Base-by-base conservation (phyloP, 2,329 filamentous ascomycete genomes). In the Penicillium sp. region DNA sequence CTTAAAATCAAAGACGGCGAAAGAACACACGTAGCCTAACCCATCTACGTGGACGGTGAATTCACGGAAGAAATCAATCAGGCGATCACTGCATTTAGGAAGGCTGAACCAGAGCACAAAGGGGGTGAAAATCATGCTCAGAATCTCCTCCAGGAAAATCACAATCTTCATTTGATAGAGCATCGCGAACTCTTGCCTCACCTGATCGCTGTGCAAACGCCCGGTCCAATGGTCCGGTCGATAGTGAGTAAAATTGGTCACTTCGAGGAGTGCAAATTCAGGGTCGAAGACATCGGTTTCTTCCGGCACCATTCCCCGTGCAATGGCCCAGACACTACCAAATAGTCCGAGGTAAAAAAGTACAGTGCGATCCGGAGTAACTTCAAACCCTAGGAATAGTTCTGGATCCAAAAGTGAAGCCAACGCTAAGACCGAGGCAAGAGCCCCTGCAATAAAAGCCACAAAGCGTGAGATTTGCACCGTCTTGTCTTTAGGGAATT, bases 31-130 rank as follows among this genome's bases (percentile, higher is more conserved):
- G 63, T 97, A 93, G 21, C 94, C 94, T 35, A 99, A 82, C 0
- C 94, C 94, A 67, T 99, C 94, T 16, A 99, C 93, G 64, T 99
- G 92, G 21, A 99, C 86, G 0, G 94, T 97, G 64, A 97, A 97
- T 69, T 99, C 94, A 40, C 94, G 87, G 78, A 99, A 97, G 74
- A 99, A 99, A 74, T 99, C 94, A 58, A 97, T 87, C 61, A 99
- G 88, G 58, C 92, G 90, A 63, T 97, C 93, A 69, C 89, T 93
- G 71, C 90, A 95, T 64, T 86, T 88, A 0, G 92, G 91, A 33
- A 97, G 80, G 60, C 90, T 92, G 68, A 90, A 88, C 75, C 92
- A 89, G 12, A 99, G 82, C 43, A 99, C 83, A 65, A 96, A 86
- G 0, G 94, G 94, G 0, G 93, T 96, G 57, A 96, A 87, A 55